Conservation (phyloP, 2,329 filamentous ascomycete species). For the Exophiala bonariae region DNA sequence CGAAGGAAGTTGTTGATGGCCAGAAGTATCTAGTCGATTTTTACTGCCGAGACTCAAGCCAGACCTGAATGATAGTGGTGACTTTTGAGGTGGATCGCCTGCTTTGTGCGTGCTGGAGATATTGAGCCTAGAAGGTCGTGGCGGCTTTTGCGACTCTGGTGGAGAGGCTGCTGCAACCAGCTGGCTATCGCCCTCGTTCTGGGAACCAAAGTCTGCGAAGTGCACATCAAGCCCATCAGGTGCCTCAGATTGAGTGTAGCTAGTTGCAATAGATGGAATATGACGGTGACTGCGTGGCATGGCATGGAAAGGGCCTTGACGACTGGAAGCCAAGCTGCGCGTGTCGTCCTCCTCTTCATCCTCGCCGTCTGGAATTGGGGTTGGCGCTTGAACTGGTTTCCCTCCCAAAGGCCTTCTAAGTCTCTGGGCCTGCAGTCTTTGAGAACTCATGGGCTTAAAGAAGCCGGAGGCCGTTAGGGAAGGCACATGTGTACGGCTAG, state of each 20-base stretch:
- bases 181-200: constrained; percentile 17
- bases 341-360: constrained; percentile 52
- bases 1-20: constrained; percentile 82
- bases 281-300: constrained; percentile 47
- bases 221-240: constrained; percentile 54
- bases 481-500: constrained; percentile 84
- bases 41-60: constrained; percentile 67
- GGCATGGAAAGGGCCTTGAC: constrained; percentile 34
- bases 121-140: constrained; percentile 56
- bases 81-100: constrained; percentile 63
- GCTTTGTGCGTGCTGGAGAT: constrained; percentile 61
- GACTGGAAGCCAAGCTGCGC: constrained; percentile 60
- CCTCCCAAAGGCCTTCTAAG: constrained; percentile 53
- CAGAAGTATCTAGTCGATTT: constrained; percentile 55
- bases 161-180: constrained; percentile 14
- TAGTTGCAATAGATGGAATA: constrained; percentile 76
- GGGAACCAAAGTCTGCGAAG: constrained; percentile 20
- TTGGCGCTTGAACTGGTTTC: constrained; percentile 32
- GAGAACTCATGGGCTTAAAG: constrained; percentile 95
- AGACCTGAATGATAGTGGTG: constrained; percentile 74
- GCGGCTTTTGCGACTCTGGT: constrained; percentile 31
- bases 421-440: constrained; percentile 87
- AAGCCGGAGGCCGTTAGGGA: constrained; percentile 87
- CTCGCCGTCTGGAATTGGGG: constrained; percentile 42
- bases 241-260: constrained; percentile 73